Evolutionary conservation across 352 stramenopile species (phyloP), one percentile per base, ranked within the genome.

Genomic region (Vaucheria bursata): DNA sequence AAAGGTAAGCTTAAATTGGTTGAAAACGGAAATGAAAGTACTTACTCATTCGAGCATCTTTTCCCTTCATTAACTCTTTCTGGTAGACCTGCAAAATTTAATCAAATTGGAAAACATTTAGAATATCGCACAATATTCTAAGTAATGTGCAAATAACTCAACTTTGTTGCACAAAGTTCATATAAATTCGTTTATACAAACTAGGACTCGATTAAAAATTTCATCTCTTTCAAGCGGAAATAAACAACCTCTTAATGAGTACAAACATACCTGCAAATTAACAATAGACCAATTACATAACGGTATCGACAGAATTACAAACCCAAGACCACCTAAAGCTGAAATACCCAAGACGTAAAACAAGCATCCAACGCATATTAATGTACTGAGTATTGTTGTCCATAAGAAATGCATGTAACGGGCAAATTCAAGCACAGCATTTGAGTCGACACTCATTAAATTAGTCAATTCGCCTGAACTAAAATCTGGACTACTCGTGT

Each of bases 331-430:
- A 25, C 74, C 79, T n/a, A 82, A 32, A 38, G 79, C 79, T 37
- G 74, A 84, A 25, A 73, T 3, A 8, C 74, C 74, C 25, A 84
- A 29, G 40, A 84, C 75, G 50, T 79, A 82, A 69, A 84, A 84
- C 35, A 84, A 69, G 31, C 81, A 59, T 32, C 18, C 74, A 12
- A 50, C 39, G 12, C 39, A 12, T 5, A 50, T 50, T 5, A 12
- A 5, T 50, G 12, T 50, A 50, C 39, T 73, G 31, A 40, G 25
- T 29, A 18, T n/a, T 36, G 33, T 67, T 29, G 76, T 72, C 79
- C 79, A 84, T 64, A 80, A 74, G 79, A 84, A 84, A 39, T 84
- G 79, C 25, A 49, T 68, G 79, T 84, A 84, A 68, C 67, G 45
- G 39, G 59, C 70, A 77, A 71, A 82, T 53, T 84, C 79, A 36